Base-by-base conservation (phyloP, 2,329 filamentous ascomycete genomes). In the Nemania serpens region DNA sequence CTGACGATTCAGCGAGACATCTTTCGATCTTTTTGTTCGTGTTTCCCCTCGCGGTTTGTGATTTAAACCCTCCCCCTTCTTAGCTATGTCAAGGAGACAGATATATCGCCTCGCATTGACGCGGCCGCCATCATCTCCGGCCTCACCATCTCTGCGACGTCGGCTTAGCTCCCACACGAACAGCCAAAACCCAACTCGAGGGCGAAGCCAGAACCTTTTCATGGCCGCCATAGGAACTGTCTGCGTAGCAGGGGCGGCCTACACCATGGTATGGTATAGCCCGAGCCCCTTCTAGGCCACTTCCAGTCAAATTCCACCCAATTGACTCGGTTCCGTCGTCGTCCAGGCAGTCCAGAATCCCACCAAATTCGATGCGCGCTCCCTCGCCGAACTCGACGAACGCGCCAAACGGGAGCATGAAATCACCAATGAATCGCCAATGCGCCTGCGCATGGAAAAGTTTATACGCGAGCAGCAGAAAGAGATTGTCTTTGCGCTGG, bases 361-460 rank as follows among this genome's bases (percentile, higher is more conserved):
- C 54, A 68, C 77, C 58, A 75, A 78, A 56, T 78, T 86, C 71
- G 90, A 93, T 69, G 72, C 79, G 48, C 83, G 90, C 33, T 85
- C 89, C 42, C 91, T 97, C 68, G 93, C 92, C 70, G 91, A 97
- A 73, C 87, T 91, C 70, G 95, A 98, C 76, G 87, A 86, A 66
- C 83, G 92, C 64, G 84, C 86, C 68, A 97, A 95, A 78, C 88
- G 90, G 64, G 90, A 95, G 75, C 84, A 86, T 58, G 86, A 87
- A 65, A 84, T 98, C 51, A 89, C 83, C 49, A 84, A 88, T 59
- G 82, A 88, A 69, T 97, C 94, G 13, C 93, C 95, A 1, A 98
- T 99, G 94, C 93, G 95, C 57, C 84, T 99, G 59, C 91, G 94
- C 65, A 98, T 99, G 95, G 95, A 99, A 78, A 87, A 91, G 71